Base-by-base conservation (phyloP, 2,329 filamentous ascomycete species). In the Ilyonectria mors-panacis region DNA sequence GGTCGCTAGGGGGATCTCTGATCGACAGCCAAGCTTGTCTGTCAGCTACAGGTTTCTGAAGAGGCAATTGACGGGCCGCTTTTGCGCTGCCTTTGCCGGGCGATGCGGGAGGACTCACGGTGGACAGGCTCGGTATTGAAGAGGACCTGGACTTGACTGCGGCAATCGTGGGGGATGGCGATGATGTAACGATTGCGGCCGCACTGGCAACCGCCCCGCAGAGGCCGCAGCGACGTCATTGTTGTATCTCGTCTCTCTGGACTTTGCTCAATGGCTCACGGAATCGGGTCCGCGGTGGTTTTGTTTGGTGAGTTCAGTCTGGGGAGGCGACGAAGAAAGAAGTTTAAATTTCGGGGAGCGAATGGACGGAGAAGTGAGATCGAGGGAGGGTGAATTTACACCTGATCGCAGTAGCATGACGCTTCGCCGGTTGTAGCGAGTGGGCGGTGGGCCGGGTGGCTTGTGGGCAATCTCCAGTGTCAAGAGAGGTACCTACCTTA, bases 111-210 rank as follows among this genome's bases (percentile, higher is more conserved):
- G 19, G 6, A 88, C 93, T 81, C 89, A 97, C 94, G 90, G 75
- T 93, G 92, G 44, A 86, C 84, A 63, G 86, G 84, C 66, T 89
- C 88, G 42, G 91, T 90, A 80, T 94, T 92, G 78, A 97, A 96
- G 69, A 94, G 88, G 23, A 97, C 89, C 72, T 90, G 87, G 17
- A 91, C 89, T 57, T 86, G 81, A 37, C 89, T 83, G 44, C 83
- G 81, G 45, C 87, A 83, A 73, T 85, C 81, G 21, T 84, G 79
- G 1, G 94, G 94, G 26, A 95, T 86, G 51, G 88, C 82, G 72
- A 97, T 89, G 65, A 90, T 86, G 82, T 97, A 97, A 77, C 91
- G 87, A 77, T 96, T 97, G 68, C 95, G 90, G 64, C 94, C 94
- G 80, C 95, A 98, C 59, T 92, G 91, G 83, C 95, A 97, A 70